phyloP scores from a whole-genome alignment of 2,329 filamentous ascomycete species.

The Boeremia exigua region DNA sequence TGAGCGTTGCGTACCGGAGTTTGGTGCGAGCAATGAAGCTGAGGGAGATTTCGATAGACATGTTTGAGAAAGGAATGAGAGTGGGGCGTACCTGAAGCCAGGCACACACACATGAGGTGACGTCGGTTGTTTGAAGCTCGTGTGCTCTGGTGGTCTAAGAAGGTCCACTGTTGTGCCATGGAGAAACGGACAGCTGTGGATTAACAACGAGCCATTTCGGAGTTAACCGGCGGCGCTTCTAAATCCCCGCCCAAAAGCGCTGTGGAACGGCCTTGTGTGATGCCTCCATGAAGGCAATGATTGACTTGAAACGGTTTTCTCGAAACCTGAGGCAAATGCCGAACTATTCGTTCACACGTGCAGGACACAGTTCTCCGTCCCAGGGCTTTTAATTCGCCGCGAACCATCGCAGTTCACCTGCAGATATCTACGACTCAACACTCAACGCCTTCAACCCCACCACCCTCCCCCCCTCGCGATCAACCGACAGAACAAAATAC shows the following conservation, averaged over 20 bases:
- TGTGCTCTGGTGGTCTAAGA: background rate
- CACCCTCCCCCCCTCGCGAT: conserved; percentile 64
- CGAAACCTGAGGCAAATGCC: too few species aligned
- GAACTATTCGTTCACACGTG: too few species aligned
- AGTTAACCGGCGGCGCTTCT: background rate
- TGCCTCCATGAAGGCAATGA: too few species aligned
- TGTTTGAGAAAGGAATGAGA: conserved; percentile 11
- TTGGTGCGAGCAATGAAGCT: conserved; percentile 13
- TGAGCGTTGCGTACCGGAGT: conserved; percentile 5
- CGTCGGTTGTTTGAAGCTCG: conserved; percentile 3
- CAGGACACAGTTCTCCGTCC: too few species aligned
- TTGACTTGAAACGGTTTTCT: too few species aligned
- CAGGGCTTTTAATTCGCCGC: background rate
- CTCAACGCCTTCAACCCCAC: conserved; percentile 81
- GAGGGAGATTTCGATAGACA: conserved; percentile 15
- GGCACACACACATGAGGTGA: conserved; percentile 3
- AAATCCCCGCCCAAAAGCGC: too few species aligned
- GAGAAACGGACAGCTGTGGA: conserved; percentile 15
- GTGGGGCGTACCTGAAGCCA: conserved; percentile 16
- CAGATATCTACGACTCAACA: conserved; percentile 63
- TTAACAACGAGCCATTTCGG: background rate
- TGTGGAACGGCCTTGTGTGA: too few species aligned
- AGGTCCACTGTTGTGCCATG: conserved; percentile 14
- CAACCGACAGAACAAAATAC: conserved; percentile 78
- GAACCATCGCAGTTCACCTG: background rate